A percentile compares a stretch with the other conserved stretches of the same genome.
Evolutionary conservation across 352 stramenopile genomes (phyloP).

Genomic region (Pythium pyrilobum): DNA sequence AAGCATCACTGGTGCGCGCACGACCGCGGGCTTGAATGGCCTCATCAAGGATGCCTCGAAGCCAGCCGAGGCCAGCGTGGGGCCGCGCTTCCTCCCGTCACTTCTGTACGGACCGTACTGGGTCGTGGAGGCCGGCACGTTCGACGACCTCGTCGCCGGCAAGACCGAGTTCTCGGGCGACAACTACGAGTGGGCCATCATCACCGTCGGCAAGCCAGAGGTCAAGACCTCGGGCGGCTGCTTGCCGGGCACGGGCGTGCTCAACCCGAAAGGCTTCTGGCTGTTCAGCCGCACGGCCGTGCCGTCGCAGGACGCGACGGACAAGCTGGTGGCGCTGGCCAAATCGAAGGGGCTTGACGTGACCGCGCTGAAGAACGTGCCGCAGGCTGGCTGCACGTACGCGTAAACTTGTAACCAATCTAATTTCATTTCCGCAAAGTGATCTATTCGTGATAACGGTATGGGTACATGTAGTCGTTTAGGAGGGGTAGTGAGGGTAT

Average conservation of each 20-base stretch:
- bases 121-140: constrained; percentile 18
- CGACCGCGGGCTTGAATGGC: constrained; percentile 4
- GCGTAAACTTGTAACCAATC: no score
- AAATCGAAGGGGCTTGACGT: constrained; percentile 18
- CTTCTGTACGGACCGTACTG: constrained; percentile 19
- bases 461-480: no score
- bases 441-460: no score
- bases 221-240: constrained; percentile 7
- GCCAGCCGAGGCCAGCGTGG: constrained; percentile 13
- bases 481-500: no score
- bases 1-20: constrained; percentile 11
- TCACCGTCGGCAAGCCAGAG: constrained; percentile 11
- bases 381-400: constrained; percentile 16
- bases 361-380: constrained; percentile 11
- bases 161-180: constrained; percentile 5
- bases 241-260: constrained; percentile 5
- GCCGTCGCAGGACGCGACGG: constrained; percentile 4
- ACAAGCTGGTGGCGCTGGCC: constrained; percentile 9
- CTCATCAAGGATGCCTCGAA: constrained; percentile 16
- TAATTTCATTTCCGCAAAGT: no score
- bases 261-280: constrained; percentile 18
- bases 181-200: constrained; percentile 21
- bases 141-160: constrained; percentile 9
- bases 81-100: constrained; percentile 11
- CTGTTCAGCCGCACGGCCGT: constrained; percentile 15